Evolutionary conservation across 768 basidiomycete species (phyloP), one percentile per base, ranked within the genome.

Genomic region (Leucogyrophana mollusca): DNA sequence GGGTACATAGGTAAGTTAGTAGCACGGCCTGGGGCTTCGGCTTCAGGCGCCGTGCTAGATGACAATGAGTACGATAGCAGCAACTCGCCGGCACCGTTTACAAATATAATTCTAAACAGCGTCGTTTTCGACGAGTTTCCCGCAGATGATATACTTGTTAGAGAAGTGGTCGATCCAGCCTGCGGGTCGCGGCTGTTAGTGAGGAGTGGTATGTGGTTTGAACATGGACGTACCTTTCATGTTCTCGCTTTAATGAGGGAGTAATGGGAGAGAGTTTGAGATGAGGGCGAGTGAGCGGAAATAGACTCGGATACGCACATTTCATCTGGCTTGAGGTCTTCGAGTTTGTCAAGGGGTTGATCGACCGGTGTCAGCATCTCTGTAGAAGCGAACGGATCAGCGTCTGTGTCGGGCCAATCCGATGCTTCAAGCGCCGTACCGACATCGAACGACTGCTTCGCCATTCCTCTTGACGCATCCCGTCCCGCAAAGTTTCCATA

Each of bases 401-500:
- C 37, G 18, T 34, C 21, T 27, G 32, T 49, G 21, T 23, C 44
- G 18, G 39, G n/a, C n/a, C n/a, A n/a, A n/a, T n/a, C n/a, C 14
- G 35, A 44, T 24, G 27, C 23, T 27, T 5, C 9, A 20, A 42
- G 5, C 6, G 27, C 59, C 86, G 43, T 58, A 91, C 94, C 91
- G n/a, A 72, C 23, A 41, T 94, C 94, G 54, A 96, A 97, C 3
- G 93, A 95, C 69, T 97, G 94, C 68, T 94, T 96, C 6, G 95
- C 95, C 90, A 98, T 94, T 4, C 95, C 94, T 30, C 94, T 74
- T 13, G 91, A 94, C 2, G 95, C 95, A 68, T 99, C 95, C 40
- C 94, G 70, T 4, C 95, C 96, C 3, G 96, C 94, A 73, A 99
- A 98, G 67, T 94, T 95, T 23, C 92, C 94, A 60, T 97, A 97